Evolutionary conservation across 306 rosid species (phyloP).

Genomic region (Malus sieversii): DNA sequence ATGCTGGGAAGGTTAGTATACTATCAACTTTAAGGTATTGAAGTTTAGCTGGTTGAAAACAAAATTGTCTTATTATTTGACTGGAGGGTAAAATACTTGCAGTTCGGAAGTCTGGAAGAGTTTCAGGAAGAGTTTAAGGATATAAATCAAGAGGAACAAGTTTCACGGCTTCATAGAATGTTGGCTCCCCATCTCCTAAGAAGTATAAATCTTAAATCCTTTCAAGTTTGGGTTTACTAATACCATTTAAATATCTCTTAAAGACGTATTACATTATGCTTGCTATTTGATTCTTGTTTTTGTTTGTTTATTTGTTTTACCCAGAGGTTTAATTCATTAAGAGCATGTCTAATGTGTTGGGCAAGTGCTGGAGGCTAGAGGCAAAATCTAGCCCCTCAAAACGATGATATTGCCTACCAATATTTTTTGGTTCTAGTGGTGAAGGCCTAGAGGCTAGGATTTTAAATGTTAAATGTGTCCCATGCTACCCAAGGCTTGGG

Average conservation of each 20-base stretch:
- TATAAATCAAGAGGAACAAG: constrained; percentile 96
- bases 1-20: constrained; percentile 90
- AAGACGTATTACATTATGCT: neutral
- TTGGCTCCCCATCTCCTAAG: constrained; percentile 95
- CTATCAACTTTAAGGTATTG: constrained; percentile 10
- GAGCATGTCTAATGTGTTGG: no score
- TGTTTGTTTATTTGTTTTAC: neutral
- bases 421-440: no score
- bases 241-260: neutral
- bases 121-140: constrained; percentile 97
- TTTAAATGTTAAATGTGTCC: no score
- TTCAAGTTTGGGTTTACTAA: constrained; percentile 4
- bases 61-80: constrained; percentile 8
- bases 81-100: constrained; percentile 20
- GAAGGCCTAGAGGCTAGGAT: no score
- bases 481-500: no score
- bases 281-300: neutral
- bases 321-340: neutral
- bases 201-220: constrained; percentile 51
- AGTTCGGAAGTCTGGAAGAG: constrained; percentile 97
- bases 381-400: no score
- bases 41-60: constrained; percentile 6
- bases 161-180: constrained; percentile 94
- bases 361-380: no score
- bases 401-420: no score